Percentiles rank a stretch among this genome's conserved stretches.
Conservation (phyloP, 225 moss, liverwort and hornwort species). For the Pseudisothecium myosuroides region DNA sequence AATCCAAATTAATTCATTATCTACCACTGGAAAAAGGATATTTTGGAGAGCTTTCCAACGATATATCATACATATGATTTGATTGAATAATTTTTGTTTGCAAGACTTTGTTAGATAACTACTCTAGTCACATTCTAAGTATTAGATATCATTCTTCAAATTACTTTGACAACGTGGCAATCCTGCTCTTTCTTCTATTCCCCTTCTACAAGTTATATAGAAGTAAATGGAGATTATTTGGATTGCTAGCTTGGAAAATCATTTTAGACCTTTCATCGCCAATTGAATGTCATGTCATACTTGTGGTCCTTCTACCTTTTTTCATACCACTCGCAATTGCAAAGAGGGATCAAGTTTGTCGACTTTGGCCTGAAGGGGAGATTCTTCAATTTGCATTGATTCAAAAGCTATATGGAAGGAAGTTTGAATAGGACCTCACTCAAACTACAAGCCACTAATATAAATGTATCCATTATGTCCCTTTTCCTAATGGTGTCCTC, state of each 20-base stretch:
- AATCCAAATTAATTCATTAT: background rate
- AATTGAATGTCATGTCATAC: background rate
- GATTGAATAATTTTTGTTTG: background rate
- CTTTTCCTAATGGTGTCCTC: background rate
- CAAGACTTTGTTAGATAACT: background rate
- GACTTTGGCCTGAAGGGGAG: rapidly evolving
- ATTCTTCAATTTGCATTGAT: background rate
- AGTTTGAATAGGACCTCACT: background rate
- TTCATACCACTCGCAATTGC: background rate
- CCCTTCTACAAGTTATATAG: background rate
- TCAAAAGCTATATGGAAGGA: background rate
- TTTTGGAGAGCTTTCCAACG: background rate
- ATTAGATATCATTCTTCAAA: background rate
- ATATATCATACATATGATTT: background rate
- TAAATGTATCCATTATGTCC: background rate
- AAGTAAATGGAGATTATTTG: background rate
- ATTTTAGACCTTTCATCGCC: rapidly evolving
- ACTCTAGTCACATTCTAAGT: background rate
- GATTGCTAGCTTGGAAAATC: rapidly evolving
- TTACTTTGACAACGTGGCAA: background rate
- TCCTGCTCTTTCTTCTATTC: background rate
- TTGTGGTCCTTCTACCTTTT: background rate
- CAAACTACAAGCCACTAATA: rapidly evolving
- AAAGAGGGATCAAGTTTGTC: background rate
- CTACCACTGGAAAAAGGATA: background rate